Conservation (phyloP, 352 stramenopile genomes). For the Pythium rhizo-oryzae region DNA sequence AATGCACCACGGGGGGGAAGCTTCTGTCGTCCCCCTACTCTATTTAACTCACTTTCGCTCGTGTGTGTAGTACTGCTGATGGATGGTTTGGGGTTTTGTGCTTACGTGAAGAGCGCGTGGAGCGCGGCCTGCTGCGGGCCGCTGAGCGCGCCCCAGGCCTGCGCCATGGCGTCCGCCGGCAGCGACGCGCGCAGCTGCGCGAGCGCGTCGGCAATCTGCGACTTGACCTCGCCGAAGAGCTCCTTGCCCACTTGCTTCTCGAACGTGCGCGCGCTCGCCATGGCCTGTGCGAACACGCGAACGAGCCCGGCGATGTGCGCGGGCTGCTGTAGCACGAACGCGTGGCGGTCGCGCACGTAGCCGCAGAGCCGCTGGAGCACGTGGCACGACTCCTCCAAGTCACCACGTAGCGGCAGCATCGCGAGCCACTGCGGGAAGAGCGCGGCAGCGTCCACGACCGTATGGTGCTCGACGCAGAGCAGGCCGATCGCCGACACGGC, state of each 20-base stretch:
- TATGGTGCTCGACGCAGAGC: conserved; percentile 67
- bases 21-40: not conserved
- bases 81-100: not conserved
- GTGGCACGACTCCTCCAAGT: conserved; percentile 74
- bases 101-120: conserved; percentile 63
- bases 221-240: conserved; percentile 40
- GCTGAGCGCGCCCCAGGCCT: conserved; percentile 58
- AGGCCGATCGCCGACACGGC: conserved; percentile 74
- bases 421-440: conserved; percentile 76
- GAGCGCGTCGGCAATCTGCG: conserved; percentile 51
- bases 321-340: conserved; percentile 48
- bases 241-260: conserved; percentile 51
- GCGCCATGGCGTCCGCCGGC: conserved; percentile 56
- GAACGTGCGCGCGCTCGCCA: conserved; percentile 45
- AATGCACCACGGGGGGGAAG: not conserved
- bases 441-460: conserved; percentile 42
- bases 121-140: conserved; percentile 57
- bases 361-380: conserved; percentile 69
- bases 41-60: conserved; percentile 19
- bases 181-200: conserved; percentile 49
- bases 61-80: not conserved
- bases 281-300: conserved; percentile 55
- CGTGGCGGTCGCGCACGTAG: conserved; percentile 61
- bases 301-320: conserved; percentile 59
- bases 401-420: conserved; percentile 71